Evolutionary conservation across 257 asterid genomes (phyloP), one percentile per base, ranked within the genome.

Genomic region (Fraxinus excelsior): DNA sequence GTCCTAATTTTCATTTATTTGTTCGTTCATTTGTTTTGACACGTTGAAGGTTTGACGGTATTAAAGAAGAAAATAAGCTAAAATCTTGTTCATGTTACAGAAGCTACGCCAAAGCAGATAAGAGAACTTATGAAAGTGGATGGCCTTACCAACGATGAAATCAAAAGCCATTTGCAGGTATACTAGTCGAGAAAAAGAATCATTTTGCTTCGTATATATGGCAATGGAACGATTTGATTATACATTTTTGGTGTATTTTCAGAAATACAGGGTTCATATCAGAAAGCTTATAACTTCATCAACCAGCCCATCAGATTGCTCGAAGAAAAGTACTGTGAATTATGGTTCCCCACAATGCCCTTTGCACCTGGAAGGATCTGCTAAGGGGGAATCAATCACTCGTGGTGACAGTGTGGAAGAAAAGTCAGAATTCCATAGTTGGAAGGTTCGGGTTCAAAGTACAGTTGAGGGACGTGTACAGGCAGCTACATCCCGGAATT

Each of bases 231-330:
- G 5, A 44, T 44, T 12, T 44, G 19, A 13, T 44, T 44, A 44
- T 14, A 40, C 49, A 44, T 31, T 9, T 35, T 44, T 44, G 19
- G 53, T 44, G 53, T 44, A 18, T 42, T 14, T 69, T 62, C 84
- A 91, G 96, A 91, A 91, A 78, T 90, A 83, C 70, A 88, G 97
- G 76, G 86, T 91, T 34, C 89, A 88, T 72, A 73, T 90, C 14
- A 80, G 88, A n/a, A 83, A 79, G 85, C 73, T 83, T 34, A 46
- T 85, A 35, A 2, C 62, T 23, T 34, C 84, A 9, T 53, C 79
- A 9, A 34, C 70, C 13, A 71, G 74, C 0, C 34, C 80, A n/a
- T 23, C 71, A 18, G 44, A 44, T 26, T 25, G 32, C 70, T 13
- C 79, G 49, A 12, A 31, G 71, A 35, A 77, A 78, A 70, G 13